These are phyloP conservation scores for Persicaria tinctoria DNA, from an alignment of 148 eudicot species.

Conservation along the genomic window DNA sequence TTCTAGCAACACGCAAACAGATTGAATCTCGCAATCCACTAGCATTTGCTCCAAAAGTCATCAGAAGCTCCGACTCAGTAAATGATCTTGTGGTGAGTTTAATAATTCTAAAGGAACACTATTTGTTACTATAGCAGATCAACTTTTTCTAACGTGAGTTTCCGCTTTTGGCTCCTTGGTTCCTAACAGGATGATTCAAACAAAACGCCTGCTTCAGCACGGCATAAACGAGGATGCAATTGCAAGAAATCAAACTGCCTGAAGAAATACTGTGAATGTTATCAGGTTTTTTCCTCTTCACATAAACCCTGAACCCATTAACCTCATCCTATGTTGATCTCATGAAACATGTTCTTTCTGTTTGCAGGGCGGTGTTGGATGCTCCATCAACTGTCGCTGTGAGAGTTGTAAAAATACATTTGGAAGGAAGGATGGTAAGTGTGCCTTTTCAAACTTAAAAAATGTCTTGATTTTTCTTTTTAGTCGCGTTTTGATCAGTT, in stretches of 20 bases:
- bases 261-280: conserved; percentile 98
- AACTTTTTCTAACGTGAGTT: neutral
- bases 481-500: neutral
- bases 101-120: neutral
- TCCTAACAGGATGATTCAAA: conserved; percentile 62
- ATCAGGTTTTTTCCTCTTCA: conserved; percentile 50
- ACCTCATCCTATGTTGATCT: neutral
- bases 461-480: no score
- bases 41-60: conserved; percentile 99
- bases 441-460: no score
- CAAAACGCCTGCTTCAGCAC: conserved; percentile 93
- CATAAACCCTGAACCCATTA: neutral
- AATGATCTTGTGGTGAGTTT: conserved; percentile 47
- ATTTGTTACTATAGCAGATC: neutral
- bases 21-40: conserved; percentile 95
- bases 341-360: conserved; percentile 17
- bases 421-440: conserved; percentile 90
- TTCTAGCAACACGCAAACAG: conserved; percentile 91
- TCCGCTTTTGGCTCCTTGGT: neutral
- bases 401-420: conserved; percentile 94
- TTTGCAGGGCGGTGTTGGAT: conserved; percentile 91
- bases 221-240: conserved; percentile 97
- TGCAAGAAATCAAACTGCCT: conserved; percentile 94
- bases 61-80: conserved; percentile 46
- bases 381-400: conserved; percentile 94